Conservation (phyloP, 1,284 basidiomycete genomes). For the Ceratobasidium sp. region DNA sequence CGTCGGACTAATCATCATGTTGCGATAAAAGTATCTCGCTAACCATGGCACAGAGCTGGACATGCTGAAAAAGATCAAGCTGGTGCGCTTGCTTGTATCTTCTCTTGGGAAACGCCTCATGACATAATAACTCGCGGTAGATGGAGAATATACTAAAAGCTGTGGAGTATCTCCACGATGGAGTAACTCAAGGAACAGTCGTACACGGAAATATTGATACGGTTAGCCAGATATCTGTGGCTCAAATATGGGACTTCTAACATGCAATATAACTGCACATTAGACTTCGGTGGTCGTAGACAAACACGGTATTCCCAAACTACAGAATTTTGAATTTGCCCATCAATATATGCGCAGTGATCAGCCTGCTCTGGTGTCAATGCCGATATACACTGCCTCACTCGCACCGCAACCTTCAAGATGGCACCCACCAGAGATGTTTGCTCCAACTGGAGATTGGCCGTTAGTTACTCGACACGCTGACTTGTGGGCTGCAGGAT, state of each 20-base stretch:
- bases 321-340: neutral
- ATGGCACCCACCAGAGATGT: conserved; percentile 29
- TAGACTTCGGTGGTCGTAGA: conserved; percentile 1
- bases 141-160: conserved; percentile 5
- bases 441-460: neutral
- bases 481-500: conserved; percentile 24
- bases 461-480: neutral
- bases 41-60: neutral
- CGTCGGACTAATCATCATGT: too few species aligned
- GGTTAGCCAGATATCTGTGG: neutral
- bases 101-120: neutral
- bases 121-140: neutral
- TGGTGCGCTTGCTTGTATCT: neutral
- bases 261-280: neutral
- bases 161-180: conserved; percentile 9
- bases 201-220: conserved; percentile 16
- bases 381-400: neutral
- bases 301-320: neutral
- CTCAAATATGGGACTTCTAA: neutral
- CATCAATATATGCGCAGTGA: neutral
- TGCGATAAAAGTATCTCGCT: neutral
- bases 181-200: neutral
- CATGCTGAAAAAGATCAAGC: neutral
- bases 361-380: neutral
- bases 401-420: neutral